Conservation (phyloP, 176 grass and related monocot genomes). For the Oryza officinalis region DNA sequence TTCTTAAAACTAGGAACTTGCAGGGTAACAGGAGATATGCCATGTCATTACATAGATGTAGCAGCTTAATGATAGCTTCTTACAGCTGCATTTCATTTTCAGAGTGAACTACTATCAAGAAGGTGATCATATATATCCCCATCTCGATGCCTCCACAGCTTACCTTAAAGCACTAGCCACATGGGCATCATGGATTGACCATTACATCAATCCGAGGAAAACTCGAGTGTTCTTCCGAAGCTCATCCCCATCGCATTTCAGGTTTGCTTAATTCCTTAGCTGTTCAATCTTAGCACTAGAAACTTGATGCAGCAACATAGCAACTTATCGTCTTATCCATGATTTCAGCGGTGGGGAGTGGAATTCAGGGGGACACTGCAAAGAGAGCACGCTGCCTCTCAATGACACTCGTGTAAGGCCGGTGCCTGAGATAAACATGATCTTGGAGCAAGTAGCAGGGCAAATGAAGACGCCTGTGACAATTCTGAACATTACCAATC, state of each 20-base stretch:
- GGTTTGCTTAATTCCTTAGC: constrained; percentile 46
- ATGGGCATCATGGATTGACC: constrained; percentile 83
- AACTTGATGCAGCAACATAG: background rate
- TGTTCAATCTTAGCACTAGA: background rate
- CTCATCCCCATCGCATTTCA: constrained; percentile 86
- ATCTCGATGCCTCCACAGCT: constrained; percentile 62
- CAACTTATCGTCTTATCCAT: background rate
- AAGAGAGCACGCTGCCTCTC: constrained; percentile 55
- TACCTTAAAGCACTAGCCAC: constrained; percentile 73
- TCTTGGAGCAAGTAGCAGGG: constrained; percentile 57
- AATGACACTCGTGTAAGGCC: constrained; percentile 44
- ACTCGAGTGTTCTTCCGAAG: constrained; percentile 90
- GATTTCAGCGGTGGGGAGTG: constrained; percentile 72
- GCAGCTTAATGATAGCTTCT: constrained; percentile 6
- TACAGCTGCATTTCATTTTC: constrained; percentile 29
- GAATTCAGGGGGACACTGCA: constrained; percentile 93
- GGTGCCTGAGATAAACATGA: constrained; percentile 50
- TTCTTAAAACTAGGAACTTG: background rate
- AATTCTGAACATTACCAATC: constrained; percentile 72
- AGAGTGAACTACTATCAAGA: constrained; percentile 96
- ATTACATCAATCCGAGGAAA: constrained; percentile 48
- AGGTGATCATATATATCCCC: constrained; percentile 59
- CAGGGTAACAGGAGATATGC: background rate
- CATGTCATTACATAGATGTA: background rate
- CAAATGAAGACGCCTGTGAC: constrained; percentile 79